phyloP scores from a whole-genome alignment of 495 filamentous ascomycete species.

The Podospora australis region DNA sequence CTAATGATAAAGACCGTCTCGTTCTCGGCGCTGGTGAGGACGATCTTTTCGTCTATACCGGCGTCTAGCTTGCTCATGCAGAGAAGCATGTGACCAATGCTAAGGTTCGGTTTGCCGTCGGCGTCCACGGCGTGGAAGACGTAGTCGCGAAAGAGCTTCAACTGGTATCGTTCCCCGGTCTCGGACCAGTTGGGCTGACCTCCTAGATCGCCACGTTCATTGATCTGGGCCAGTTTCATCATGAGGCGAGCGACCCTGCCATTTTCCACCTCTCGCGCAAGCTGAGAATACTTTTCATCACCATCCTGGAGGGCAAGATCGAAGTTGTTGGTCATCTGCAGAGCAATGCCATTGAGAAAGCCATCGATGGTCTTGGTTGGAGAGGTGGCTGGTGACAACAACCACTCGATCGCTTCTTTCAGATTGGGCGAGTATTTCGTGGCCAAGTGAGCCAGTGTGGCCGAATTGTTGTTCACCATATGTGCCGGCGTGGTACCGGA shows the following conservation, averaged over 20 bases:
- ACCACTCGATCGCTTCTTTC: constrained; percentile 68
- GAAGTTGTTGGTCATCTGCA: constrained; percentile 61
- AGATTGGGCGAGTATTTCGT: constrained; percentile 67
- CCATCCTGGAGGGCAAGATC: constrained; percentile 68
- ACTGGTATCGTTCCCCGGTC: constrained; percentile 78
- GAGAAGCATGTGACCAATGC: constrained; percentile 75
- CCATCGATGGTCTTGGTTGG: constrained; percentile 65
- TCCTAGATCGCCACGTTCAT: constrained; percentile 81
- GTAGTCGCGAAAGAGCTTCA: constrained; percentile 94
- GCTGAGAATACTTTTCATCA: constrained; percentile 53
- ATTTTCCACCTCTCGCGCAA: constrained; percentile 82
- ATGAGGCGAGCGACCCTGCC: constrained; percentile 76
- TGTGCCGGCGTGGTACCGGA: constrained; percentile 50
- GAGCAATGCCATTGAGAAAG: constrained; percentile 68
- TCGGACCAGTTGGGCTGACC: constrained; percentile 74
- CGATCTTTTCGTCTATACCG: constrained; percentile 77
- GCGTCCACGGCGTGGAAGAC: constrained; percentile 92
- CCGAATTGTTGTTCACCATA: constrained; percentile 51
- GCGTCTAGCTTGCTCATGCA: constrained; percentile 91
- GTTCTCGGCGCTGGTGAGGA: constrained; percentile 80
- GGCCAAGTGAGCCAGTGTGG: constrained; percentile 61
- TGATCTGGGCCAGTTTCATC: constrained; percentile 76
- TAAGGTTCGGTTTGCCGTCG: constrained; percentile 69
- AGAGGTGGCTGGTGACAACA: constrained; percentile 52
- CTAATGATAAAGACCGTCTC: constrained; percentile 78